Evolutionary conservation across 331 rosid genomes (phyloP).

Genomic region (Spiraea crenata): DNA sequence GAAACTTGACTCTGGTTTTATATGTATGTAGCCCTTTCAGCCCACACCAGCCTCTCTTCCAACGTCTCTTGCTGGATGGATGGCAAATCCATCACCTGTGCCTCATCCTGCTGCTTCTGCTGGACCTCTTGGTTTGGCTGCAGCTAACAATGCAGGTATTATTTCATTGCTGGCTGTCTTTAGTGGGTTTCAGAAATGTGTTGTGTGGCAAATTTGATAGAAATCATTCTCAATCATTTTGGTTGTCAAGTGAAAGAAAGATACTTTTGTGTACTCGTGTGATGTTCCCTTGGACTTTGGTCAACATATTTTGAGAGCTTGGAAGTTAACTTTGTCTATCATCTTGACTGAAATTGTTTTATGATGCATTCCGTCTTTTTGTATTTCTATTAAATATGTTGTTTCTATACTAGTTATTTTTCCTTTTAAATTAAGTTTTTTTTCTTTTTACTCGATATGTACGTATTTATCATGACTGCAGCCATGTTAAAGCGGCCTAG

Average conservation of each 20-base stretch:
- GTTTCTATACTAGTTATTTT: neutral
- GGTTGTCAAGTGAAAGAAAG: no score
- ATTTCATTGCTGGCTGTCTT: neutral
- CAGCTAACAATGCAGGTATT: conserved; percentile 75
- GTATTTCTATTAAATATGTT: neutral
- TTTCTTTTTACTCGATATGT: conserved; percentile 2
- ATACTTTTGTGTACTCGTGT: neutral
- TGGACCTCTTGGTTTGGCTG: conserved; percentile 79
- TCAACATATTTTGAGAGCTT: neutral
- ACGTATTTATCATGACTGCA: conserved; percentile 38
- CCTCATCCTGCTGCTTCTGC: conserved; percentile 93
- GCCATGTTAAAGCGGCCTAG: conserved; percentile 94
- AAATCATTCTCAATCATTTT: neutral
- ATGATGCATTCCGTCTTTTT: neutral
- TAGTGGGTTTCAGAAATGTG: neutral
- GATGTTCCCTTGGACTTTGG: neutral
- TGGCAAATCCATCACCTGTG: conserved; percentile 85
- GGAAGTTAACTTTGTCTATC: conserved; percentile 11
- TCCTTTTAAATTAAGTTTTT: conserved; percentile 19
- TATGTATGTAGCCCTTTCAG: conserved; percentile 81
- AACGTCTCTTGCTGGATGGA: conserved; percentile 95
- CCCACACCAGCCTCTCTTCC: conserved; percentile 80
- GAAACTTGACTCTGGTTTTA: conserved; percentile 32
- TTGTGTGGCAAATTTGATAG: neutral
- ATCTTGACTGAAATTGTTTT: neutral